phyloP scores from a whole-genome alignment of 257 asterid genomes.

The Solanum virginianum region DNA sequence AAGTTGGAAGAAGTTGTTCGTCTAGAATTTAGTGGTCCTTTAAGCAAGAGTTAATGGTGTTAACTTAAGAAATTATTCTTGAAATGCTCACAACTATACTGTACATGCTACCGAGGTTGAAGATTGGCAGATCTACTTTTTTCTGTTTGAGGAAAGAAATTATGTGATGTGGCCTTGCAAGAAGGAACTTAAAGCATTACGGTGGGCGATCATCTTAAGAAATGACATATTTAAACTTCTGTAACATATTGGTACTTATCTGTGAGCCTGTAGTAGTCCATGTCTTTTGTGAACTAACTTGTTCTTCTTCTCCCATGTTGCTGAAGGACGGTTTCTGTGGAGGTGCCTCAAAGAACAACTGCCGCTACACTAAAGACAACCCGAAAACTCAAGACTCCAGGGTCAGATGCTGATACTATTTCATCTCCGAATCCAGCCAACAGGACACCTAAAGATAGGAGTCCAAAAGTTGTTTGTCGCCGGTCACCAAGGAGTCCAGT shows the following conservation, averaged over 20 bases:
- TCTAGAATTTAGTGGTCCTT: neutral
- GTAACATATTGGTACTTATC: neutral
- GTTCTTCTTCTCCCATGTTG: neutral
- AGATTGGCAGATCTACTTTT: neutral
- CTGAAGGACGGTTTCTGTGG: constrained; percentile 41
- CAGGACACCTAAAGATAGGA: constrained; percentile 51
- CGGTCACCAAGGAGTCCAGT: constrained; percentile 61
- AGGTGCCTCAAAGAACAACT: constrained; percentile 47
- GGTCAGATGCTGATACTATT: constrained; percentile 29
- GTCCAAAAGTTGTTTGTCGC: constrained; percentile 53
- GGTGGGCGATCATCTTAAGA: neutral
- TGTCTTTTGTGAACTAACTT: neutral
- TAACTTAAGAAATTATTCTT: neutral
- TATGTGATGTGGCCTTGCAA: neutral
- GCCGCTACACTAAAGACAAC: constrained; percentile 33
- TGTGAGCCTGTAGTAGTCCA: neutral
- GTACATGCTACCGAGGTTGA: neutral
- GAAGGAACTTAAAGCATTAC: neutral
- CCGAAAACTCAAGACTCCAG: constrained; percentile 37
- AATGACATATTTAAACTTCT: neutral
- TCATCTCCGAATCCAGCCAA: constrained; percentile 40
- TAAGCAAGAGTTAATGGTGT: neutral
- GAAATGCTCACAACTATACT: neutral
- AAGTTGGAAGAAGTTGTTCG: neutral
- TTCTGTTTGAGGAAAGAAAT: neutral